phyloP scores from a whole-genome alignment of 345 rosid species.

The Populus tremula region DNA sequence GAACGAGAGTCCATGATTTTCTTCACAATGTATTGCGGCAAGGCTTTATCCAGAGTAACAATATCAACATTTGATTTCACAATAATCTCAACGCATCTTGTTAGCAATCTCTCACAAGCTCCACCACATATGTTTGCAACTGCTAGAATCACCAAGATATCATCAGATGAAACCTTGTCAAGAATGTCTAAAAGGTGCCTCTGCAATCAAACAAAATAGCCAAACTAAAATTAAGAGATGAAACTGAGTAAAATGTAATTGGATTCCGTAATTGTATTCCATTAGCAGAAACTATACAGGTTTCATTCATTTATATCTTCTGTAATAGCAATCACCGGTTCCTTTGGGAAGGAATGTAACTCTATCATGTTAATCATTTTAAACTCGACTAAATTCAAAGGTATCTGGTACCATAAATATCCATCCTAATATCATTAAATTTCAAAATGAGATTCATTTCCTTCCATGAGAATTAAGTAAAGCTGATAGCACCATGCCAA shows the following conservation, averaged over 20 bases:
- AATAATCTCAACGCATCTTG: constrained; percentile 46
- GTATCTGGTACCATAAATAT: too few relatives aligned
- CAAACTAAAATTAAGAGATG: constrained; percentile 2
- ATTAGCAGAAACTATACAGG: neutral
- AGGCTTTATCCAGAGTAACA: constrained; percentile 57
- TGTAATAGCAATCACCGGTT: neutral
- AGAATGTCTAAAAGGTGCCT: constrained; percentile 57
- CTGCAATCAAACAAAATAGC: constrained; percentile 40
- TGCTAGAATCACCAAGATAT: constrained; percentile 56
- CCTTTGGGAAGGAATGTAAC: neutral
- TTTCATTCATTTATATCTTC: neutral
- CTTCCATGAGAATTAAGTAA: neutral
- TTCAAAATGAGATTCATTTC: neutral
- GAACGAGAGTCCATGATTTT: constrained; percentile 43
- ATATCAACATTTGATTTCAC: constrained; percentile 61
- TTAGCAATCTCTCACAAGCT: constrained; percentile 48
- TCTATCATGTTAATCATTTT: neutral
- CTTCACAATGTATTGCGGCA: constrained; percentile 50
- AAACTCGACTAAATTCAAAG: neutral
- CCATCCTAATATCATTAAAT: too few relatives aligned
- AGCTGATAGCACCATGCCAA: neutral
- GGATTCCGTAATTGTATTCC: neutral
- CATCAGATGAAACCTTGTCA: constrained; percentile 56
- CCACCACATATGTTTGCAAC: constrained; percentile 53
- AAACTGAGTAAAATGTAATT: neutral